A percentile compares a stretch with the other conserved stretches of the same genome.
These are phyloP conservation scores for Phytophthora melonis DNA, from an alignment of 352 stramenopile species.

Conservation along the genomic window DNA sequence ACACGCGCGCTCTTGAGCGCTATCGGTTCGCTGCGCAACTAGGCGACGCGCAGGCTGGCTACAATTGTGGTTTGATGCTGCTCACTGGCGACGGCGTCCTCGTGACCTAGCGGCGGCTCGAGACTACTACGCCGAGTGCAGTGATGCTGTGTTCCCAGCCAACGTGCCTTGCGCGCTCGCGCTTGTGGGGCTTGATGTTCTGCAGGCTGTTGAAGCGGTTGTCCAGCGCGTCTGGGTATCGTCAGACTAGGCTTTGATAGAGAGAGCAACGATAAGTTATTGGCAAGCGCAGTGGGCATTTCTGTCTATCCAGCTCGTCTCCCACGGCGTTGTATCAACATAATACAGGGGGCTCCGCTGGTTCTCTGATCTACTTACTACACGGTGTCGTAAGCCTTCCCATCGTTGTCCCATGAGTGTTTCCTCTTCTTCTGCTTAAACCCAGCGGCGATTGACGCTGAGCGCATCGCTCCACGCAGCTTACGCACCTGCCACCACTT, in stretches of 20 bases:
- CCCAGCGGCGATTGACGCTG: constrained; percentile 48
- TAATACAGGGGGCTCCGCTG: constrained; percentile 24
- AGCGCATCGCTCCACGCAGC: constrained; percentile 38
- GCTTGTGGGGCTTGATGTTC: constrained; percentile 44
- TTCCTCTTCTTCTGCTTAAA: constrained; percentile 65
- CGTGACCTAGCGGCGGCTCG: constrained; percentile 52
- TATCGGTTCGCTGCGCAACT: constrained; percentile 64
- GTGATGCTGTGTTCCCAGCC: constrained; percentile 57
- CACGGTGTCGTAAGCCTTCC: constrained; percentile 74
- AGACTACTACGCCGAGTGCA: constrained; percentile 65
- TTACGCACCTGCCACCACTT: constrained; percentile 87
- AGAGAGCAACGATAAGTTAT: constrained; percentile 31
- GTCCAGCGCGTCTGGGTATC: constrained; percentile 17
- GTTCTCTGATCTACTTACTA: constrained; percentile 50
- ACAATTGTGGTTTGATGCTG: constrained; percentile 71
- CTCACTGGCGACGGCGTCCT: constrained; percentile 56
- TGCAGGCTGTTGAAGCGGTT: constrained; percentile 18
- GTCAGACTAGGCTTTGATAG: constrained; percentile 14
- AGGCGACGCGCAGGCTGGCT: constrained; percentile 69
- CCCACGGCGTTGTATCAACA: constrained; percentile 23
- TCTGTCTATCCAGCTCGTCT: constrained; percentile 42
- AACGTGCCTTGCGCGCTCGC: constrained; percentile 71
- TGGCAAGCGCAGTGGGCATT: constrained; percentile 18
- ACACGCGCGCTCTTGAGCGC: constrained; percentile 56
- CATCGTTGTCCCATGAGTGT: constrained; percentile 70